Base-by-base conservation (phyloP, 495 filamentous ascomycete species). In the Wilcoxina mikolae region DNA sequence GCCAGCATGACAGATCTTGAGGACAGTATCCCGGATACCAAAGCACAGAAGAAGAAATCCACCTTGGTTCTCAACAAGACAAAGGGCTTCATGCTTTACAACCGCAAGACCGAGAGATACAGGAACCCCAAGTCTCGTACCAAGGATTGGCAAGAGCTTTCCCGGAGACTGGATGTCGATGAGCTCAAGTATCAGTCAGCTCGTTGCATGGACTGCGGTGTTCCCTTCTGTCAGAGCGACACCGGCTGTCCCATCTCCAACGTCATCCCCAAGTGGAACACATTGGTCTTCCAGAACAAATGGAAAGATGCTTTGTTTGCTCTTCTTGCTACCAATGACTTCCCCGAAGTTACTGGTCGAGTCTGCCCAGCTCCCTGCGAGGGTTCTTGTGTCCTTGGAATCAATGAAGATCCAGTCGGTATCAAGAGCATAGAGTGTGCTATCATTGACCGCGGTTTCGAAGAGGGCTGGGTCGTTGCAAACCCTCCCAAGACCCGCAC, bases 401-500 rank as follows among this genome's bases (percentile, higher is more conserved):
- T 99, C 76, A 99, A 94, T 58, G 93, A 96, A 65, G 90, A 96
- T 65, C 91, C 91, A 20, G 76, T 99, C 39, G 91, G 91, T 63
- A 99, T 99, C 76, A 99, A 99, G 73, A 94, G 87, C 0, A 96
- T 99, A 59, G 91, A 99, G 67, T 99, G 91, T 68, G 91, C 91
- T 54, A 96, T 99, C 69, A 99, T 99, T 58, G 91, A 99, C 65
- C 88, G 93, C 59, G 91, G 93, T 49, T 99, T 96, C 65, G 88
- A 99, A 70, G 95, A 86, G 87, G 91, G 93, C 54, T 99, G 91
- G 91, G 95, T 99, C 84, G 76, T 95, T 11, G 93, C 91, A 57
- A 74, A 71, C 24, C 84, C 83, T 43, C 91, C 91, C 2, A 67
- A 78, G 66, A 73, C 79, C 49, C 87, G 91, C 58, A 91, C 84